Percentiles rank a stretch among this genome's conserved stretches.
phyloP scores from a whole-genome alignment of 1,139 yeast species.

The Yamadazyma songkhlaensis region DNA sequence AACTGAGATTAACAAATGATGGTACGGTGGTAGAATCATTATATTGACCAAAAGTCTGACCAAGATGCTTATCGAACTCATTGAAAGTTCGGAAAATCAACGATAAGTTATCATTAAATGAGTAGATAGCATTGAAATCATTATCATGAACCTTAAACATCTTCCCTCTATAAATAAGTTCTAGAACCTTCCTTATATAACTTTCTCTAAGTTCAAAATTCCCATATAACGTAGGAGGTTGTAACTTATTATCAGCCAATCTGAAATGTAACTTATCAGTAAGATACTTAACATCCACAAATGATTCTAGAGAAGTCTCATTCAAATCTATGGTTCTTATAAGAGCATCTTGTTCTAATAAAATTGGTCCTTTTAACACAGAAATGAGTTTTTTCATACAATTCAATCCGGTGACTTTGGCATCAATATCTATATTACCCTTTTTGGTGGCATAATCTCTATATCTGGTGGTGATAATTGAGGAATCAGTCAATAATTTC shows the following conservation, averaged over 20 bases:
- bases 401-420: conserved; percentile 48
- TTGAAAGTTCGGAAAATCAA: conserved; percentile 33
- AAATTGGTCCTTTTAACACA: conserved; percentile 61
- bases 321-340: conserved; percentile 50
- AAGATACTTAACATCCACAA: conserved; percentile 54
- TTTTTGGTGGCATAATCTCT: conserved; percentile 23
- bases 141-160: conserved; percentile 15
- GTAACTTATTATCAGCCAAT: conserved; percentile 39
- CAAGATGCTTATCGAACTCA: conserved; percentile 42
- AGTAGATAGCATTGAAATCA: conserved; percentile 35
- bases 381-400: conserved; percentile 58
- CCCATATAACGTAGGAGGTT: conserved; percentile 53
- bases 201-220: conserved; percentile 38
- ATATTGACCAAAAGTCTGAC: conserved; percentile 23
- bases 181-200: conserved; percentile 48
- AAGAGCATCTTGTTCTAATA: conserved; percentile 38
- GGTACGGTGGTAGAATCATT: conserved; percentile 25
- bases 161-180: conserved; percentile 44
- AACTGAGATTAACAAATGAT: conserved; percentile 54
- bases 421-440: conserved; percentile 26
- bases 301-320: conserved; percentile 50
- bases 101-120: conserved; percentile 38
- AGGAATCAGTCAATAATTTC: conserved; percentile 23
- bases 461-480: conserved; percentile 28
- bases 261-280: conserved; percentile 45